Conservation (phyloP, 192 early-diverging fungal species). For the Backusella tarrabulga region DNA sequence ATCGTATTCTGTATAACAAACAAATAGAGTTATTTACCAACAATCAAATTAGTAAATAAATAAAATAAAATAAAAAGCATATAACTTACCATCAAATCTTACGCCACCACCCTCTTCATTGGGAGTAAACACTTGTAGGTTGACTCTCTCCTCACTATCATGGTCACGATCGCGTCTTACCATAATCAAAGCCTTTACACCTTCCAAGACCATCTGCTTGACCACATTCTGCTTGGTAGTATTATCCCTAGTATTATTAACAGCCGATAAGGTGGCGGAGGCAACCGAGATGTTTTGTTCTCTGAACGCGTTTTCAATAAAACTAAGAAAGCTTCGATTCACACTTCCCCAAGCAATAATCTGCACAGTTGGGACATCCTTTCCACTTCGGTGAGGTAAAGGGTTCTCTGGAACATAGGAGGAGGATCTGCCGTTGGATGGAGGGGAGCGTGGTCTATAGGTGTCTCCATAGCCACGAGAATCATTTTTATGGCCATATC, state of each 20-base stretch:
- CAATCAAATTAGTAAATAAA: background rate
- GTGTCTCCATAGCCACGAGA: background rate
- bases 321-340: background rate
- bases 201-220: slow-evolving; percentile 15
- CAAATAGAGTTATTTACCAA: background rate
- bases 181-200: slow-evolving; percentile 17
- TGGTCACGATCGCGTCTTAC: background rate
- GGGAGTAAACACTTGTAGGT: slow-evolving; percentile 14
- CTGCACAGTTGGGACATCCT: slow-evolving; percentile 13
- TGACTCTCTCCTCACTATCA: background rate
- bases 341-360: slow-evolving; percentile 10
- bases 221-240: background rate
- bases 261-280: background rate
- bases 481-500: background rate
- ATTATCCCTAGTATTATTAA: background rate
- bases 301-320: slow-evolving; percentile 8
- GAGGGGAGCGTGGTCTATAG: background rate
- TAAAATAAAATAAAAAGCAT: background rate
- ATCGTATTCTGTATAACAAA: slow-evolving; percentile 17
- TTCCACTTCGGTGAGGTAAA: background rate
- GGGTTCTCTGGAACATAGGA: background rate
- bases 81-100: slow-evolving; percentile 16
- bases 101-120: slow-evolving; percentile 8
- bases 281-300: background rate
- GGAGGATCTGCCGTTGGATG: background rate